phyloP scores from a whole-genome alignment of 345 rosid species.

The Theobroma cacao region DNA sequence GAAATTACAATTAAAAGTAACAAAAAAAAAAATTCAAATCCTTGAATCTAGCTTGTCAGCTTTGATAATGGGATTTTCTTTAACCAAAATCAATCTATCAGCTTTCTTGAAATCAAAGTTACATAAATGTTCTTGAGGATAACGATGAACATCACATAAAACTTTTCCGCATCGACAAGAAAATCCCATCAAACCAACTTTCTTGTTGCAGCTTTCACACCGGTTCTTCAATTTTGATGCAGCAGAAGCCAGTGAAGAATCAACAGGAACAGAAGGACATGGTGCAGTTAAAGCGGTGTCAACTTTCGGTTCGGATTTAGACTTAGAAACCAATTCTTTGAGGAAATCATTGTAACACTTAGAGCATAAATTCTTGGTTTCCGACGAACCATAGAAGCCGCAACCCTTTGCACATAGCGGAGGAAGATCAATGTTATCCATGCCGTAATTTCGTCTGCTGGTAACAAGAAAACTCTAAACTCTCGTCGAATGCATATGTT shows the following conservation, averaged over 20 bases:
- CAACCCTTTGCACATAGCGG: slow-evolving; percentile 25
- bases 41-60: slow-evolving; percentile 12
- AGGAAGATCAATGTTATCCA: background rate
- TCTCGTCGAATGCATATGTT: no score
- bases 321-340: background rate
- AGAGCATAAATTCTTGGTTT: slow-evolving; percentile 28
- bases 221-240: slow-evolving; percentile 9
- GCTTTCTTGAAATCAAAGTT: slow-evolving; percentile 18
- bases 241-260: background rate
- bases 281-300: background rate
- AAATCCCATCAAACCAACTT: slow-evolving; percentile 42
- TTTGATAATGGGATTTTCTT: background rate
- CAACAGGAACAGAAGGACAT: background rate
- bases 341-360: slow-evolving; percentile 29
- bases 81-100: slow-evolving; percentile 8
- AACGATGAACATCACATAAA: slow-evolving; percentile 23
- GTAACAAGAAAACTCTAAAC: no score
- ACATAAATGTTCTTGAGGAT: slow-evolving; percentile 22
- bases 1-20: background rate
- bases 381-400: slow-evolving; percentile 29
- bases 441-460: background rate
- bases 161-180: slow-evolving; percentile 27
- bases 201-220: slow-evolving; percentile 35
- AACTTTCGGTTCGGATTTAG: background rate
- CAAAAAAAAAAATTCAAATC: background rate